phyloP scores from a whole-genome alignment of 805 yeast species.

The Helenozyma baotianmanensis region DNA sequence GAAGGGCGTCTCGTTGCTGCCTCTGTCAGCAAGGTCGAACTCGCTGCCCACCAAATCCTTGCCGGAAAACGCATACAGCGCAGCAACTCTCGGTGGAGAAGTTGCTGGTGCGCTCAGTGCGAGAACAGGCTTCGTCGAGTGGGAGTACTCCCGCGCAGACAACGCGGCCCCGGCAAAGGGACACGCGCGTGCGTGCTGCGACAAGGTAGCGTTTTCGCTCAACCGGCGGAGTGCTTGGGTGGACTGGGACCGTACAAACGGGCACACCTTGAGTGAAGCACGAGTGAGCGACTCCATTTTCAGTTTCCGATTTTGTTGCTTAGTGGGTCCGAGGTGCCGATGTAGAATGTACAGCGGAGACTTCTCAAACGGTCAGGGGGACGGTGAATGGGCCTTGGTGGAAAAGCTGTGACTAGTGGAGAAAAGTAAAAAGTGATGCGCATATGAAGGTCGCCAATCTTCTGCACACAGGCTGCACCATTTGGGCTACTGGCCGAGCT shows the following conservation, averaged over 20 bases:
- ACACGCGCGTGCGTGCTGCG: constrained; percentile 63
- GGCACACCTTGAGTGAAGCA: constrained; percentile 76
- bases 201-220: constrained; percentile 41
- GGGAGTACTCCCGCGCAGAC: constrained; percentile 41
- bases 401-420: no score
- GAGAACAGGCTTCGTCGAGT: constrained; percentile 40
- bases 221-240: constrained; percentile 56
- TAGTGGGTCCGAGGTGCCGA: no score
- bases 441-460: no score
- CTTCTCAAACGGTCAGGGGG: no score
- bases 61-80: constrained; percentile 30
- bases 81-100: constrained; percentile 27
- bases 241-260: constrained; percentile 67
- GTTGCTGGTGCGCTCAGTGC: constrained; percentile 40
- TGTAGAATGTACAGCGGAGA: no score
- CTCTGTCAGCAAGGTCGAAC: constrained; percentile 20
- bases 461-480: no score
- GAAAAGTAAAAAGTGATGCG: no score
- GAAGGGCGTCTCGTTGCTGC: constrained; percentile 50
- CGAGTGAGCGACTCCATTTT: constrained; percentile 76
- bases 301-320: not conserved
- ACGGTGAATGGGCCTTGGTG: no score
- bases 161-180: constrained; percentile 91
- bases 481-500: no score
- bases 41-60: constrained; percentile 21